Base-by-base conservation (phyloP, 192 early-diverging fungal genomes). In the Haplosporangium gracile region DNA sequence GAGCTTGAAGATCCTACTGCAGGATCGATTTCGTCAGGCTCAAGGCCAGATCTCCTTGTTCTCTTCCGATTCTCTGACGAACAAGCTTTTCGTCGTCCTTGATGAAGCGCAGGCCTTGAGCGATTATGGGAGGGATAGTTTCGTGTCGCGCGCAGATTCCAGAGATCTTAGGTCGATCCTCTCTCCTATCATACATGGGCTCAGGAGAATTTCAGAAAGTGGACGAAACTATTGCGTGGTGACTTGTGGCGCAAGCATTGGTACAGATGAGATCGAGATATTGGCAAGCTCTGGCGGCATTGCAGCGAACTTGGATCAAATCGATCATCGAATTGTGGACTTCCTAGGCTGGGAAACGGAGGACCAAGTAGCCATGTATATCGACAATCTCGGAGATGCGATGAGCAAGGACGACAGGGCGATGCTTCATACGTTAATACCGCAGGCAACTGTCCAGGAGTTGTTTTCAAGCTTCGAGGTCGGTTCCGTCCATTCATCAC, bases 381-480 rank as follows among this genome's bases (percentile, higher is more conserved):
- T 85, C 83, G 70, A 85, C 15, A 80, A 80, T 68, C 78, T 85
- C 13, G 78, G 78, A 36, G 78, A 85, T 77, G 24, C 49, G 60
- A 85, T 85, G 78, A 24, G 73, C 40, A 70, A 80, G 74, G 75
- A 85, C 55, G 78, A 80, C 60, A 80, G 34, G 34, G 78, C 63
- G 5, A 72, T 0, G 71, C 75, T 80, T 51, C 78, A 85, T 68
- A 51, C 38, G 18, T 42, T 85, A 29, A 85, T 85, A 80, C 83
- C 78, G 39, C 39, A 85, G n/a, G 70, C 7, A 74, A 78, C 83
- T 42, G 65, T 77, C 60, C 83, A 80, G 32, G 83, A 80, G 26
- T 77, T 85, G 83, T 85, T 85, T 85, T 79, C 77, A 85, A 36
- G 43, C 82, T 85, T 39, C 72, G 77, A 60, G 77, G 82, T 42